Percentiles rank a stretch among this genome's conserved stretches.
Conservation (phyloP, 495 filamentous ascomycete genomes). For the Annulohypoxylon stygium region DNA sequence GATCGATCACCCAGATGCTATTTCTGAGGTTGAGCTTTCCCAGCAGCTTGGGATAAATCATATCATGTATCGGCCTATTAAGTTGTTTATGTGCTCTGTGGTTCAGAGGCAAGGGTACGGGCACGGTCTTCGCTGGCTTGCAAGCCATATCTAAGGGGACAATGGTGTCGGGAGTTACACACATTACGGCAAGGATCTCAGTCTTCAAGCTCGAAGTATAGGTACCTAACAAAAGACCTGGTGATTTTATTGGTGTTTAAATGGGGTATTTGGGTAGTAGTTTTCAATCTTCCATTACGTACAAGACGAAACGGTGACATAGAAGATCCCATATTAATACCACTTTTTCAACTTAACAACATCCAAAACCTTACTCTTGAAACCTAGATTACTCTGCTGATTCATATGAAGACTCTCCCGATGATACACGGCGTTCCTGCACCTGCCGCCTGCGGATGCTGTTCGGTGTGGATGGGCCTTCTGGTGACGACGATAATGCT, state of each 20-base stretch:
- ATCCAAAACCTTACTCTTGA: neutral
- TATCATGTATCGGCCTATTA: conserved; percentile 7
- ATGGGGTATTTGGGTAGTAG: too few relatives aligned
- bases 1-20: conserved; percentile 19
- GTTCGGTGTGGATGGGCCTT: neutral
- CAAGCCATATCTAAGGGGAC: conserved; percentile 12
- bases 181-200: neutral
- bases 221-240: neutral
- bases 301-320: too few relatives aligned
- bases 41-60: conserved; percentile 1
- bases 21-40: conserved; percentile 7
- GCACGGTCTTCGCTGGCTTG: conserved; percentile 22
- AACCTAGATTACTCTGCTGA: neutral
- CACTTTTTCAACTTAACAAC: too few relatives aligned
- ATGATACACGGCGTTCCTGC: neutral
- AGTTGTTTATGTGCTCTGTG: conserved; percentile 28
- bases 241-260: neutral
- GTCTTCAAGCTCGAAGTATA: neutral
- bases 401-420: neutral
- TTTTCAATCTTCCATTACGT: too few relatives aligned
- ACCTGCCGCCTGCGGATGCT: neutral
- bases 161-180: neutral
- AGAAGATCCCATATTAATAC: too few relatives aligned
- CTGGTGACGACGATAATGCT: neutral
- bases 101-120: conserved; percentile 11